These are phyloP conservation scores for Aspergillus haitiensis DNA, from an alignment of 495 filamentous ascomycete genomes.

Conservation along the genomic window DNA sequence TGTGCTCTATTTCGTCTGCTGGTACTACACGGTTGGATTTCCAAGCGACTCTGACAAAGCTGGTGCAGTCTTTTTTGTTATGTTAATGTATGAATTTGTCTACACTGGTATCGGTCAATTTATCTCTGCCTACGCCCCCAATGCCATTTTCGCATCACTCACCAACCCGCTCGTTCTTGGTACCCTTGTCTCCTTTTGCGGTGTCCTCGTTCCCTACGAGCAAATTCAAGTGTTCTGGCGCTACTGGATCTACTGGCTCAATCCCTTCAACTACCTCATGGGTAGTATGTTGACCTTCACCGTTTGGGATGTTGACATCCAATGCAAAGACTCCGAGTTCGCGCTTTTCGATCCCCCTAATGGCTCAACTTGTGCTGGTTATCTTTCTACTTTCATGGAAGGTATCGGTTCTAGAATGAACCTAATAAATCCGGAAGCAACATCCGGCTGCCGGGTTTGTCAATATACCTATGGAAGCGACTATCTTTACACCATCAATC, in stretches of 20 bases:
- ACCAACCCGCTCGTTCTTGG: slow-evolving; percentile 59
- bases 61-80: slow-evolving; percentile 56
- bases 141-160: slow-evolving; percentile 56
- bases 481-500: slow-evolving; percentile 40
- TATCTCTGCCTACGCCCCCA: slow-evolving; percentile 58
- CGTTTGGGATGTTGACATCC: slow-evolving; percentile 55
- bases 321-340: slow-evolving; percentile 59
- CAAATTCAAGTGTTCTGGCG: slow-evolving; percentile 60
- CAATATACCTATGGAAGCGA: slow-evolving; percentile 40
- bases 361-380: slow-evolving; percentile 54
- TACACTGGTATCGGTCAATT: slow-evolving; percentile 62
- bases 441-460: slow-evolving; percentile 60
- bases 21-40: slow-evolving; percentile 55
- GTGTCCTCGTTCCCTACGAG: slow-evolving; percentile 40
- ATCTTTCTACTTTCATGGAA: slow-evolving; percentile 52
- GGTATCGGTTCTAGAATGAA: slow-evolving; percentile 48
- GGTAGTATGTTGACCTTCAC: slow-evolving; percentile 57
- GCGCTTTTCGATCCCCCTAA: slow-evolving; percentile 55
- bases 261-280: slow-evolving; percentile 70
- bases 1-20: slow-evolving; percentile 53
- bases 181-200: slow-evolving; percentile 59
- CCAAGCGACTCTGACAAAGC: slow-evolving; percentile 46
- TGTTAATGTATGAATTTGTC: slow-evolving; percentile 56
- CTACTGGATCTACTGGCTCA: slow-evolving; percentile 77
- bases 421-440: slow-evolving; percentile 56